These are phyloP conservation scores for Phlyctochytrium arcticum DNA, from an alignment of 192 early-diverging fungal species.

Conservation along the genomic window DNA sequence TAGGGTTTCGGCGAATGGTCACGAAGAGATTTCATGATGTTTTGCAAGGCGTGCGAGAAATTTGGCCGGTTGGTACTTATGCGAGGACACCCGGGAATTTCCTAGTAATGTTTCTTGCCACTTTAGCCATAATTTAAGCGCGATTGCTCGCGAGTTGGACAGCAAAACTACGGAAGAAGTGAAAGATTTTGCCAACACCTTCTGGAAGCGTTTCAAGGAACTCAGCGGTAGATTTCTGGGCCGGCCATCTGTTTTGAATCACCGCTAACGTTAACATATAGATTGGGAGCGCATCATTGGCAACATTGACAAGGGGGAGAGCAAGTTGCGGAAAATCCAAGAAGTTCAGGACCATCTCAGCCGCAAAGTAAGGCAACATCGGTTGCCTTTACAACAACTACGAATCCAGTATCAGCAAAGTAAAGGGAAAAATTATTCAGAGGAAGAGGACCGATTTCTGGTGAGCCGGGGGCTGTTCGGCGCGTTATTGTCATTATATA, in stretches of 20 bases:
- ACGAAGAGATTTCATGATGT: constrained; percentile 82
- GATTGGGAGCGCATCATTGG: constrained; percentile 84
- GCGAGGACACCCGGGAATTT: background rate
- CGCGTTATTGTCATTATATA: too few species aligned
- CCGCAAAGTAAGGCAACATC: constrained; percentile 68
- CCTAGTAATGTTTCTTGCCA: background rate
- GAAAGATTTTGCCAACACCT: constrained; percentile 75
- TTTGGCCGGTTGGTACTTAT: constrained; percentile 65
- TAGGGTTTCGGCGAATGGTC: constrained; percentile 91
- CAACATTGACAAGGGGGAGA: constrained; percentile 88
- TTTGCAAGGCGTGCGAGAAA: constrained; percentile 81
- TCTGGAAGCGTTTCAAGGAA: constrained; percentile 88
- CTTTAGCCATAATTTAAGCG: constrained; percentile 57
- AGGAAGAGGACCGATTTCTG: constrained; percentile 97
- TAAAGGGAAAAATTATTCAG: constrained; percentile 87
- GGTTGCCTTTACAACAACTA: constrained; percentile 82
- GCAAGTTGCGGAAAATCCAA: constrained; percentile 66
- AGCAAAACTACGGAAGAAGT: constrained; percentile 89
- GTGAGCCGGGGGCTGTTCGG: constrained; percentile 25
- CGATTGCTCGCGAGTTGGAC: constrained; percentile 85
- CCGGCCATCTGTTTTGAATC: background rate
- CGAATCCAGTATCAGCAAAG: constrained; percentile 83
- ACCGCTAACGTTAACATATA: background rate
- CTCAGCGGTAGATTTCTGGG: constrained; percentile 52
- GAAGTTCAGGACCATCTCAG: constrained; percentile 81